Conservation (phyloP, 257 asterid species). For the Solanum medicagineum region DNA sequence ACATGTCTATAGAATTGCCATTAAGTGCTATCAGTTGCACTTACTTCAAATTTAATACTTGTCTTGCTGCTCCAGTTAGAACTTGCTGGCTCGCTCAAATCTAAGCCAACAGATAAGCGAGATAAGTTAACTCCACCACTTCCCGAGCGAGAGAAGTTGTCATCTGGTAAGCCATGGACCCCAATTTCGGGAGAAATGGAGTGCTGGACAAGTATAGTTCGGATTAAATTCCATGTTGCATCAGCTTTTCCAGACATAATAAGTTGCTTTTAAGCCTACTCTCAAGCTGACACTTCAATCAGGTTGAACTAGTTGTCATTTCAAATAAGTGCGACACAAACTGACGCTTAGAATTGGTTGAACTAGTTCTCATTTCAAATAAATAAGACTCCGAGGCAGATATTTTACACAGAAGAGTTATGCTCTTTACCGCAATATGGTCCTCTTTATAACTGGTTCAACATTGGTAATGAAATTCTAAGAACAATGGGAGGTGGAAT, state of each 20-base stretch:
- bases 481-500: neutral
- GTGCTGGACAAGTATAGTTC: constrained; percentile 49
- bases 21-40: constrained; percentile 3
- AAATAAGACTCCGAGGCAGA: neutral
- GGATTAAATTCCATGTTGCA: constrained; percentile 3
- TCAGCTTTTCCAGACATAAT: neutral
- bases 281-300: neutral
- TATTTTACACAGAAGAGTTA: neutral
- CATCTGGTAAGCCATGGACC: constrained; percentile 74
- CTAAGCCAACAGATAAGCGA: constrained; percentile 83
- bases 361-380: neutral
- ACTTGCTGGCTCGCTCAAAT: constrained; percentile 89
- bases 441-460: neutral
- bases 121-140: constrained; percentile 86
- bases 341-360: neutral
- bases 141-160: constrained; percentile 75
- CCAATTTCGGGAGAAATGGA: constrained; percentile 84
- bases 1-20: neutral
- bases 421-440: neutral
- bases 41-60: constrained; percentile 81
- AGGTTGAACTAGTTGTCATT: neutral
- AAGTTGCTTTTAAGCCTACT: neutral
- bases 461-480: neutral
- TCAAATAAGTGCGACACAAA: neutral
- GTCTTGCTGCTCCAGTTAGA: constrained; percentile 95